phyloP scores from a whole-genome alignment of 2,329 filamentous ascomycete species.

The Paecilomyces dactylethromorphus region DNA sequence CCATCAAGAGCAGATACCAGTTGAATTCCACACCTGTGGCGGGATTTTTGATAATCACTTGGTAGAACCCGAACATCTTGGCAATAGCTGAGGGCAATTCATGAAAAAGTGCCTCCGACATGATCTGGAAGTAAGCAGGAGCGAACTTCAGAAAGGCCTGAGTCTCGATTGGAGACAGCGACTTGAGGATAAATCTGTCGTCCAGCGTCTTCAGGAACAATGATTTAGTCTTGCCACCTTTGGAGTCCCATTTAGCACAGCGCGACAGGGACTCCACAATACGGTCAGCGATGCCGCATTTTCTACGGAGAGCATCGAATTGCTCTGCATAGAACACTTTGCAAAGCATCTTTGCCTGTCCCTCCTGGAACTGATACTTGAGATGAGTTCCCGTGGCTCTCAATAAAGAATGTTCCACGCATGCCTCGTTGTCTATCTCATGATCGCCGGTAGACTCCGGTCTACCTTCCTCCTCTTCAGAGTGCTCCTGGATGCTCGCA shows the following conservation, averaged over 20 bases:
- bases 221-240: constrained; percentile 95
- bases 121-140: constrained; percentile 94
- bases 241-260: constrained; percentile 96
- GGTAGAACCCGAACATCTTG: constrained; percentile 98
- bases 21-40: constrained; percentile 88
- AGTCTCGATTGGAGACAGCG: constrained; percentile 82
- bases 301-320: constrained; percentile 87
- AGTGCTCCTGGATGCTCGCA: constrained; percentile 38
- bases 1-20: constrained; percentile 89
- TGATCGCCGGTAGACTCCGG: constrained; percentile 21
- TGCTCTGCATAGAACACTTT: constrained; percentile 99
- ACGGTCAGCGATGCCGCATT: constrained; percentile 86
- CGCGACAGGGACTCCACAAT: constrained; percentile 93
- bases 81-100: constrained; percentile 93
- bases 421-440: constrained; percentile 54
- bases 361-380: constrained; percentile 91
- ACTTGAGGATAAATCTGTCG: constrained; percentile 88
- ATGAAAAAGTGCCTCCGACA: constrained; percentile 93
- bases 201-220: constrained; percentile 96
- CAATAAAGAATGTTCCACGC: constrained; percentile 78
- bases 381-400: constrained; percentile 84
- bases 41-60: constrained; percentile 94
- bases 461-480: constrained; percentile 22
- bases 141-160: constrained; percentile 92
- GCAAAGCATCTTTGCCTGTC: constrained; percentile 90